phyloP scores from a whole-genome alignment of 2,329 filamentous ascomycete species.

The Ophiostoma ulmi region DNA sequence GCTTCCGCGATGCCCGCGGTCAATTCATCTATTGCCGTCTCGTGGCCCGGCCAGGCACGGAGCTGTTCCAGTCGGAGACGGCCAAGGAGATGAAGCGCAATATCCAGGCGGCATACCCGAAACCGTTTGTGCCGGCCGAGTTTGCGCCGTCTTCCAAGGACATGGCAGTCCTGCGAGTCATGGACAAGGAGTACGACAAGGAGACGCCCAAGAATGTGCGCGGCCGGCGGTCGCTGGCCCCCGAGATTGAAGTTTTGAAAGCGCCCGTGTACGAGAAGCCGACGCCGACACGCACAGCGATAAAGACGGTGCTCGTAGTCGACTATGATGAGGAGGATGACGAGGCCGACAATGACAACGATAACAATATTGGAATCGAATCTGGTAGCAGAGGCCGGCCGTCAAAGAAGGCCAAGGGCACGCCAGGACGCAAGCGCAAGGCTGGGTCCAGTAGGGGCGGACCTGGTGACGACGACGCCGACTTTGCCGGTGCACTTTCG shows the following conservation, averaged over 20 bases:
- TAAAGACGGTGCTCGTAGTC: conserved; percentile 12
- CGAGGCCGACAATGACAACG: background rate
- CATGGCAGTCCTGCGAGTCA: conserved; percentile 31
- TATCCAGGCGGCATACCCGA: conserved; percentile 45
- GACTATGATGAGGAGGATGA: conserved; percentile 13
- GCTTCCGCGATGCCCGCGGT: conserved; percentile 40
- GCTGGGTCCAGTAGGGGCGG: background rate
- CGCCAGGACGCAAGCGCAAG: conserved; percentile 17
- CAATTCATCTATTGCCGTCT: conserved; percentile 43
- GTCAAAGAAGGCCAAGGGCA: background rate
- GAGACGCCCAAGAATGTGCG: conserved; percentile 28
- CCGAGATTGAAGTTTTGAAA: conserved; percentile 45
- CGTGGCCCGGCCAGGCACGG: conserved; percentile 40
- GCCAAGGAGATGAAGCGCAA: conserved; percentile 40
- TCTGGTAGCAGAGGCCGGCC: background rate
- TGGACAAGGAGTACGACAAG: conserved; percentile 26
- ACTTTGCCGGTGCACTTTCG: conserved; percentile 1
- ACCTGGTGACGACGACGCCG: background rate
- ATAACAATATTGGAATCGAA: background rate
- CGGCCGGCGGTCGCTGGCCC: conserved; percentile 36
- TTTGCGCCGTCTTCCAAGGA: conserved; percentile 38
- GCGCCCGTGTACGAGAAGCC: conserved; percentile 45
- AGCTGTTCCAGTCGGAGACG: conserved; percentile 41
- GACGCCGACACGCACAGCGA: background rate
- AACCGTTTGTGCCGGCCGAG: conserved; percentile 39